Percentiles rank a stretch among this genome's conserved stretches.
phyloP scores from a whole-genome alignment of 2,329 filamentous ascomycete species.

The Byssothecium circinans region DNA sequence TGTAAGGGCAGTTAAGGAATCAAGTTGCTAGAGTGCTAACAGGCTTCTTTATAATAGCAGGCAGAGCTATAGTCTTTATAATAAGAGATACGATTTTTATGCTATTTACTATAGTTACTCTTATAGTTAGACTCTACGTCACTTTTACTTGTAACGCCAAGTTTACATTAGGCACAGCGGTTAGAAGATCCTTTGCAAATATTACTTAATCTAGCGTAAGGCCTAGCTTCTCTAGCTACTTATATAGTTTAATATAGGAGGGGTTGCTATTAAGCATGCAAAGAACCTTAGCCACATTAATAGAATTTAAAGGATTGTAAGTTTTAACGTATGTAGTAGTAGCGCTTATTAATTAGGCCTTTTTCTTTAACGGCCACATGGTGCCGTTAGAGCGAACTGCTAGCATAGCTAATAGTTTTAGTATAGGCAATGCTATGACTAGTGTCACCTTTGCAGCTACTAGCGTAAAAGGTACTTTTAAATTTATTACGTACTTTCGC shows the following conservation, averaged over 20 bases:
- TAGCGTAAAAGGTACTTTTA: neutral
- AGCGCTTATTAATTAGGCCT: conserved; percentile 53
- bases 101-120: conserved; percentile 11
- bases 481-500: conserved; percentile 34
- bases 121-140: conserved; percentile 11
- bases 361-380: conserved; percentile 57
- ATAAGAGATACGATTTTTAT: neutral
- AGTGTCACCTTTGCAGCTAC: conserved; percentile 7
- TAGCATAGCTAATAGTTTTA: conserved; percentile 4
- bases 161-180: conserved; percentile 48
- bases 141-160: conserved; percentile 21
- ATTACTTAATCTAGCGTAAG: conserved; percentile 54
- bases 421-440: conserved; percentile 4
- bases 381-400: conserved; percentile 30
- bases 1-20: conserved; percentile 17
- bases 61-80: conserved; percentile 17
- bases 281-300: conserved; percentile 47
- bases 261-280: conserved; percentile 55
- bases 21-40: conserved; percentile 16
- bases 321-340: conserved; percentile 52
- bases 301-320: conserved; percentile 46
- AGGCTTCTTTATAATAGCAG: conserved; percentile 25
- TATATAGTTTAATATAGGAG: too few relatives aligned
- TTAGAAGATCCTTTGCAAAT: conserved; percentile 56
- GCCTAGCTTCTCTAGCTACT: conserved; percentile 54